phyloP scores from a whole-genome alignment of 441 rosid genomes.

The Croton laevigatus region DNA sequence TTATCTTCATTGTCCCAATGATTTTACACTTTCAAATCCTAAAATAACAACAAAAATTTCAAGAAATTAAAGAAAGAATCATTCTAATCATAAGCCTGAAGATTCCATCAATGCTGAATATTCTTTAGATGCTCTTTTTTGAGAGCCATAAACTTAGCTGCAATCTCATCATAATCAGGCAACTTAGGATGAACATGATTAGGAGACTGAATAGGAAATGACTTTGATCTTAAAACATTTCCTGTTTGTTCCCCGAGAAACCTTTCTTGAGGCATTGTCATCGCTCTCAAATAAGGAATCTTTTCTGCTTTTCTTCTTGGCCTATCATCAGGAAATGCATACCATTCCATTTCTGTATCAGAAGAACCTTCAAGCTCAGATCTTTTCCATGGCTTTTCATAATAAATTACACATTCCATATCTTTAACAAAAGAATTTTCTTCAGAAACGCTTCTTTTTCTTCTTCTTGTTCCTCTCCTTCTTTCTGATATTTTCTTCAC shows the following conservation, averaged over 20 bases:
- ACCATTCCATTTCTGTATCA: constrained; percentile 20
- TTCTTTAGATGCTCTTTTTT: constrained; percentile 43
- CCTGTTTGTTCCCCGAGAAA: constrained; percentile 27
- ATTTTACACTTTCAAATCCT: neutral
- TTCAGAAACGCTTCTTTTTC: constrained; percentile 33
- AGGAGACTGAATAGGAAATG: constrained; percentile 42
- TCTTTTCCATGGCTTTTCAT: constrained; percentile 32
- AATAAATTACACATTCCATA: constrained; percentile 38
- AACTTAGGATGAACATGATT: constrained; percentile 80
- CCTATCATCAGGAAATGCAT: constrained; percentile 7
- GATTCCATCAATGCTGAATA: neutral
- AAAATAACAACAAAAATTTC: neutral
- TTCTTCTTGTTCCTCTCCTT: constrained; percentile 39
- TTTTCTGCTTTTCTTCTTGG: constrained; percentile 13
- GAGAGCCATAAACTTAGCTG: constrained; percentile 65
- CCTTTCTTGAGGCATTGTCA: constrained; percentile 58
- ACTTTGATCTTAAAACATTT: constrained; percentile 33
- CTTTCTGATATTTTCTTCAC: constrained; percentile 25
- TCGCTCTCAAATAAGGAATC: constrained; percentile 39
- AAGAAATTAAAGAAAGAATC: neutral
- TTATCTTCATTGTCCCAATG: neutral
- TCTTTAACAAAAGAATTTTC: constrained; percentile 37
- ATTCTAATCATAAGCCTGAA: neutral
- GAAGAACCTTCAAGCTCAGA: constrained; percentile 13
- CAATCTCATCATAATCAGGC: constrained; percentile 72